Conservation (phyloP, 768 basidiomycete species). For the Macrolepiota dolichaula region DNA sequence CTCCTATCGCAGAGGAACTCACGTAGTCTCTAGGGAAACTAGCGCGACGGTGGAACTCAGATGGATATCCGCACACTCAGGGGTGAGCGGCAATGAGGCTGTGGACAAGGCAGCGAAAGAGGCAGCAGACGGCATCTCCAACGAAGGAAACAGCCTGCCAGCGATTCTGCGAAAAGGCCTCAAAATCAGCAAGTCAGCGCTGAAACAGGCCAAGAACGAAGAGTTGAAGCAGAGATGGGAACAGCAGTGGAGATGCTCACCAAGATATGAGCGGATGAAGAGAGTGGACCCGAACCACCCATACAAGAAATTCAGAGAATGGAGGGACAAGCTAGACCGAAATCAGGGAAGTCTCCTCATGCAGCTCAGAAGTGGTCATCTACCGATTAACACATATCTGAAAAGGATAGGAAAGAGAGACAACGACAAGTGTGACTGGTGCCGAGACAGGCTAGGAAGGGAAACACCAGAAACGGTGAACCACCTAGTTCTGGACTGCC, state of each 20-base stretch:
- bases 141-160: conserved; percentile 9
- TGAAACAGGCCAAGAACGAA: conserved; percentile 9
- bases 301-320: conserved; percentile 13
- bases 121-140: conserved; percentile 22
- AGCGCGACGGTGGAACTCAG: conserved; percentile 6
- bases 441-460: neutral
- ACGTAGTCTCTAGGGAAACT: neutral
- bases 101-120: conserved; percentile 16
- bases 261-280: conserved; percentile 1
- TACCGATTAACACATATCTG: conserved; percentile 21
- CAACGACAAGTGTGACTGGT: conserved; percentile 1
- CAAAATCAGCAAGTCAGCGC: conserved; percentile 16
- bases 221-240: conserved; percentile 11
- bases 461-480: conserved; percentile 3
- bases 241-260: conserved; percentile 12
- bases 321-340: neutral
- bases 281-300: conserved; percentile 14
- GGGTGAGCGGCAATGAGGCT: conserved; percentile 22
- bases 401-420: neutral
- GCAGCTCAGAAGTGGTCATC: conserved; percentile 26
- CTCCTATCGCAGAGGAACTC: neutral
- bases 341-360: conserved; percentile 16
- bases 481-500: conserved; percentile 9
- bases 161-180: neutral
- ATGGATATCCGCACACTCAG: conserved; percentile 25